These are phyloP conservation scores for Cercospora nicotianae DNA, from an alignment of 2,329 filamentous ascomycete genomes.

Conservation along the genomic window DNA sequence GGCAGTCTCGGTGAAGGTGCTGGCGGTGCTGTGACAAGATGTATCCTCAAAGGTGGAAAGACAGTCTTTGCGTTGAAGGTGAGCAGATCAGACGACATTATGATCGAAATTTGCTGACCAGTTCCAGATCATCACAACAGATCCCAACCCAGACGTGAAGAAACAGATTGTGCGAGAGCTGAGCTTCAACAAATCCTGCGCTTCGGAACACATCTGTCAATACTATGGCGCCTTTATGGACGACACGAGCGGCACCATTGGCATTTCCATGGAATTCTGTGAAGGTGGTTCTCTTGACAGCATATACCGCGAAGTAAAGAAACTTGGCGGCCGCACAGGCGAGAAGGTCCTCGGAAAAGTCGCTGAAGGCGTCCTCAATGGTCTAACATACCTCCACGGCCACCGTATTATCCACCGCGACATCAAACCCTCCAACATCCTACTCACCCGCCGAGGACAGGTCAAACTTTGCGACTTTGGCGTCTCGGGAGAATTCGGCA, in stretches of 20 bases:
- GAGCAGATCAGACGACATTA: too few species aligned
- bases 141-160: conserved; percentile 96
- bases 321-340: conserved; percentile 87
- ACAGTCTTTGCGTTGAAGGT: conserved; percentile 97
- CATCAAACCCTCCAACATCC: conserved; percentile 97
- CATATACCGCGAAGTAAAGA: conserved; percentile 96
- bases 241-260: conserved; percentile 92
- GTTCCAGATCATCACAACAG: conserved; percentile 90
- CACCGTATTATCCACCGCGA: conserved; percentile 98
- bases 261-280: conserved; percentile 98
- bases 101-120: conserved; percentile 1
- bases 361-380: conserved; percentile 89
- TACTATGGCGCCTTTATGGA: conserved; percentile 98
- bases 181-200: conserved; percentile 96
- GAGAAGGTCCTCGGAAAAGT: conserved; percentile 98
- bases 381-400: conserved; percentile 89
- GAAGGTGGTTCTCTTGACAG: conserved; percentile 94
- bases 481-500: conserved; percentile 95
- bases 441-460: conserved; percentile 86
- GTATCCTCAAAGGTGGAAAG: conserved; percentile 84
- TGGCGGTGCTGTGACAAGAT: conserved; percentile 90
- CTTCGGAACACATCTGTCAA: conserved; percentile 91
- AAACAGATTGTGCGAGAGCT: conserved; percentile 97
- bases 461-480: conserved; percentile 99
- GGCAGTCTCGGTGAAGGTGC: conserved; percentile 92